Base-by-base conservation (phyloP, 2,329 filamentous ascomycete species). In the Cladosporium sp. region DNA sequence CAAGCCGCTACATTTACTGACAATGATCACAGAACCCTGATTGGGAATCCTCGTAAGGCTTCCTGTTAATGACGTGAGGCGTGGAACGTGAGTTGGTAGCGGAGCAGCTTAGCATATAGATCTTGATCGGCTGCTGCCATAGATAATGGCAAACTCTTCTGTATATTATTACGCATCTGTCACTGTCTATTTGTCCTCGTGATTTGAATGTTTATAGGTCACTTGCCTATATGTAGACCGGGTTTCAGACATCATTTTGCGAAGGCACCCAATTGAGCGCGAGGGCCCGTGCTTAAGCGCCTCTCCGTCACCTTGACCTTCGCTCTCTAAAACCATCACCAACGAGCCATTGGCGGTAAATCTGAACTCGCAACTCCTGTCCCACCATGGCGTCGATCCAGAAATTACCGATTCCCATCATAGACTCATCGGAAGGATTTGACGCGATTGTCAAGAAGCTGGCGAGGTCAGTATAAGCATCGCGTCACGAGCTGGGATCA, bases 21-120 rank as follows among this genome's bases (percentile, higher is more conserved):
- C 51, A 15, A 12, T 30, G 38, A 41, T 43, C 25, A 35, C 48
- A 64, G 62, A 65, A 65, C 52, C 62, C 61, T 27, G 62, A 65
- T 12, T 65, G 62, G 62, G 49, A 64, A 53, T 32, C 48, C n/a
- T 43, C 48, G 38, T 50, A 43, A 25, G 38, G 38, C 22, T 13
- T 9, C 22, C 20, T n/a, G n/a, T 12, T 27, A 16, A 12, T 16
- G 13, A 13, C 22, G 4, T 47, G 43, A 47, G 38, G 19, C 35
- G n/a, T 27, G 11, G 12, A 16, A 18, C 20, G 22, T 22, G 8
- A 11, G 13, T n/a, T 39, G 43, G 19, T 41, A 35, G 30, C 19
- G 33, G 20, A 33, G n/a, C 19, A 29, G 39, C 39, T 27, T 35
- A 40, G 29, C 38, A 40, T 42, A 49, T 41, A 49, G 38, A 42